phyloP scores from a whole-genome alignment of 78 protist species.

The Bigelowiella natans region DNA sequence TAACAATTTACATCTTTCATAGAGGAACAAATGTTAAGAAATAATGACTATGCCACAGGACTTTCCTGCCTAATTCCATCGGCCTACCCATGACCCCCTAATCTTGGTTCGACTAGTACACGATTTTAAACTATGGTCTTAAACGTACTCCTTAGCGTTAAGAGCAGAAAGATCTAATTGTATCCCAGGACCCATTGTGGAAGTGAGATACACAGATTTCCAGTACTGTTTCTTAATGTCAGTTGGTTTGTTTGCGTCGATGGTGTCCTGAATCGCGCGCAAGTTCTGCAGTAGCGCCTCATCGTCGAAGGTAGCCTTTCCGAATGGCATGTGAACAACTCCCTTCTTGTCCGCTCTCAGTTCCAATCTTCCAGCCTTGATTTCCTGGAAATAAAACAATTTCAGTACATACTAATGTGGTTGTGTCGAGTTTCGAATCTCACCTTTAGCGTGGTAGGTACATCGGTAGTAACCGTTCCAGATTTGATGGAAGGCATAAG shows the following conservation, averaged over 20 bases:
- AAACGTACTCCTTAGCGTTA: background rate
- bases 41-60: no score
- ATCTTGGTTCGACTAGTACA: no score
- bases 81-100: no score
- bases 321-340: conserved; percentile 20
- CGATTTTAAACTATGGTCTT: no score
- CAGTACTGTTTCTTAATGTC: conserved; percentile 10
- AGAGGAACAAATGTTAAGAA: no score
- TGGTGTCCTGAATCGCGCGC: background rate
- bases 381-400: no score
- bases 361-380: conserved; percentile 22
- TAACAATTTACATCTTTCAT: no score
- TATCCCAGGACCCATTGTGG: conserved; percentile 14
- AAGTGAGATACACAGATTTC: background rate
- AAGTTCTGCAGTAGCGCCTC: background rate
- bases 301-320: background rate
- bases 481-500: conserved; percentile 25
- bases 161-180: conserved; percentile 7
- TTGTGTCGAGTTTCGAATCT: no score
- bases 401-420: no score
- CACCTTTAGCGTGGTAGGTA: background rate
- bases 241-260: conserved; percentile 5
- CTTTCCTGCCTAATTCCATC: no score
- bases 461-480: background rate
- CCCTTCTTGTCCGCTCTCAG: conserved; percentile 24